These are phyloP conservation scores for Gaillardinia entomophila DNA, from an alignment of 805 yeast species.

Conservation along the genomic window DNA sequence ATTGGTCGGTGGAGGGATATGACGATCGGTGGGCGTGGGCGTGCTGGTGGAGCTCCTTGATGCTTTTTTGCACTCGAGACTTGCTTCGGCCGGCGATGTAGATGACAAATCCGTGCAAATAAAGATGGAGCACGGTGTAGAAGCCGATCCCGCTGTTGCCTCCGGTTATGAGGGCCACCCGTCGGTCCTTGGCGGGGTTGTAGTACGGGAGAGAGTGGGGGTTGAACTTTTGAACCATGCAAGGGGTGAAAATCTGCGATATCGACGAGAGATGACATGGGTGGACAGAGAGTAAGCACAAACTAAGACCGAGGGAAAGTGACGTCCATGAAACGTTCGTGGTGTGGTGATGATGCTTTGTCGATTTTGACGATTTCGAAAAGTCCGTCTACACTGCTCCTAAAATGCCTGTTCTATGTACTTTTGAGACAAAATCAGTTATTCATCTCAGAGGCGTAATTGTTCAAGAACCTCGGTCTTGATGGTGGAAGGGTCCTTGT, in stretches of 20 bases:
- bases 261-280: too few relatives aligned
- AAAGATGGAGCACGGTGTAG: conserved; percentile 68
- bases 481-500: conserved; percentile 21
- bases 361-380: too few relatives aligned
- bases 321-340: too few relatives aligned
- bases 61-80: conserved; percentile 50
- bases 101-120: conserved; percentile 70
- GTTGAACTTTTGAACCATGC: conserved; percentile 14
- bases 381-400: too few relatives aligned
- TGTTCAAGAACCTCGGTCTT: conserved; percentile 19
- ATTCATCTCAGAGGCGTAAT: too few relatives aligned
- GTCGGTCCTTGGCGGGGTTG: conserved; percentile 48
- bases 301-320: too few relatives aligned
- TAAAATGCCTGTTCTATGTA: too few relatives aligned
- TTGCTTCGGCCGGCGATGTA: conserved; percentile 70
- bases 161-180: conserved; percentile 72
- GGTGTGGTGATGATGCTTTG: too few relatives aligned
- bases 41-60: conserved; percentile 48
- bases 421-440: too few relatives aligned
- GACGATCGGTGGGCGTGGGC: conserved; percentile 33
- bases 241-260: not conserved
- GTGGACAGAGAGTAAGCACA: too few relatives aligned
- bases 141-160: conserved; percentile 81
- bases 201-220: conserved; percentile 56
- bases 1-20: conserved; percentile 13